phyloP scores from a whole-genome alignment of 306 rosid species.

The Begonia fuchsioides region DNA sequence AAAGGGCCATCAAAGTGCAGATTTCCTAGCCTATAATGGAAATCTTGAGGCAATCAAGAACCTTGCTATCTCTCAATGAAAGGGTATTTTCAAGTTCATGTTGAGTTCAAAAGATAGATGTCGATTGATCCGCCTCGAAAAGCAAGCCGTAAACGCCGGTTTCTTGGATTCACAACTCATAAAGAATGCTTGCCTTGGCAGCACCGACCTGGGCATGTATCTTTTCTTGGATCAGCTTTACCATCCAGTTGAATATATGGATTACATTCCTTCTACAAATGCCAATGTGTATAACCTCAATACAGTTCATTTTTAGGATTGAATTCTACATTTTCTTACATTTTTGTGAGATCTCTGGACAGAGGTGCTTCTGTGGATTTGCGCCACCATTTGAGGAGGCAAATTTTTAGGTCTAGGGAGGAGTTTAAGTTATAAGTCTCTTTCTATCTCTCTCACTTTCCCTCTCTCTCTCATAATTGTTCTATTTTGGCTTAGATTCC shows the following conservation, averaged over 20 bases:
- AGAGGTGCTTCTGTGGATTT: conserved; percentile 12
- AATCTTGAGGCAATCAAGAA: conserved; percentile 49
- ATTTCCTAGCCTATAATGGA: conserved; percentile 46
- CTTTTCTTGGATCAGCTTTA: too few relatives aligned
- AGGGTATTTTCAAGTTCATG: conserved; percentile 6
- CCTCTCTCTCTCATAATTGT: too few relatives aligned
- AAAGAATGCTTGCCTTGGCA: conserved; percentile 4
- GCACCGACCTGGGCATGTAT: conserved; percentile 6
- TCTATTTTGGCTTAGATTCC: too few relatives aligned
- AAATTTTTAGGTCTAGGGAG: too few relatives aligned
- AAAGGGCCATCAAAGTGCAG: conserved; percentile 20
- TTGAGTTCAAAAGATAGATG: not conserved
- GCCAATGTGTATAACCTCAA: conserved; percentile 56
- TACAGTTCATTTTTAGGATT: conserved; percentile 22
- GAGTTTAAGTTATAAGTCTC: too few relatives aligned
- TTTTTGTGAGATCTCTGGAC: too few relatives aligned
- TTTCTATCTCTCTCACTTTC: too few relatives aligned
- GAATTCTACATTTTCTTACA: too few relatives aligned
- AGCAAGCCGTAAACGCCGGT: conserved; percentile 3
- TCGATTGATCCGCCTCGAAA: conserved; percentile 15
- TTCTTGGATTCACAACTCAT: conserved; percentile 14
- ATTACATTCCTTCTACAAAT: conserved; percentile 35
- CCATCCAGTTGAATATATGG: too few relatives aligned
- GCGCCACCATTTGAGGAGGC: not conserved
- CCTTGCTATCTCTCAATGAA: conserved; percentile 23